A percentile compares a stretch with the other conserved stretches of the same genome.
These are phyloP conservation scores for Trichocladium antarcticum DNA, from an alignment of 495 filamentous ascomycete species.

Conservation along the genomic window DNA sequence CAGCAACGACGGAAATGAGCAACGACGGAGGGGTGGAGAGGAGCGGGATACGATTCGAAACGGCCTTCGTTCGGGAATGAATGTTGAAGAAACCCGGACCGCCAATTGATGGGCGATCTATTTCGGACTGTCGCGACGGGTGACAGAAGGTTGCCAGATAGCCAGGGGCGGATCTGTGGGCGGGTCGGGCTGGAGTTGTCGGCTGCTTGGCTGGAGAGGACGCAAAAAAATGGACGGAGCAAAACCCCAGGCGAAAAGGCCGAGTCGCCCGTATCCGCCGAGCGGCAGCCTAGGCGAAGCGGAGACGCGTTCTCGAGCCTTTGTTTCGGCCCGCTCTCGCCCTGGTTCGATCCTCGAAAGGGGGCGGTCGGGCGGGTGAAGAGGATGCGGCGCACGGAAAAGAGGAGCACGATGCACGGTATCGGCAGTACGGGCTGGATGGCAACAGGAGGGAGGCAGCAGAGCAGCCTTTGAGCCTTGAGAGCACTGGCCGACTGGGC, in stretches of 20 bases:
- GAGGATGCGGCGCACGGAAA: background rate
- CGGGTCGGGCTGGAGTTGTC: conserved; percentile 1
- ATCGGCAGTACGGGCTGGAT: background rate
- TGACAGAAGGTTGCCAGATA: background rate
- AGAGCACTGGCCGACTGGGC: background rate
- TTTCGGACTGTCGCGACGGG: background rate
- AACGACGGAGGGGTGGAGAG: background rate
- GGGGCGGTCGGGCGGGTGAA: background rate
- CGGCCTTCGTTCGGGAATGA: background rate
- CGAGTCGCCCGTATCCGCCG: conserved; percentile 2
- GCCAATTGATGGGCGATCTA: background rate
- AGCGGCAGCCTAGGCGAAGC: background rate
- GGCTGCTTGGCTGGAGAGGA: background rate
- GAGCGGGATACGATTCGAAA: background rate
- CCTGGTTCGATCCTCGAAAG: background rate
- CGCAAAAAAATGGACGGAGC: background rate
- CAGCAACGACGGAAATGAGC: background rate
- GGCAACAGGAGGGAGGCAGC: background rate
- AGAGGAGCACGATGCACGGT: background rate
- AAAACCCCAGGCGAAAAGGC: conserved; percentile 6
- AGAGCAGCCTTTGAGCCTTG: conserved; percentile 1
- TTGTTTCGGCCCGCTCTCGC: background rate
- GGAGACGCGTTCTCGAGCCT: background rate
- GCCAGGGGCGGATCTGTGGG: background rate
- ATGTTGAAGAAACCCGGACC: background rate